phyloP scores from a whole-genome alignment of 2,329 filamentous ascomycete genomes.

The Beauveria sp. region DNA sequence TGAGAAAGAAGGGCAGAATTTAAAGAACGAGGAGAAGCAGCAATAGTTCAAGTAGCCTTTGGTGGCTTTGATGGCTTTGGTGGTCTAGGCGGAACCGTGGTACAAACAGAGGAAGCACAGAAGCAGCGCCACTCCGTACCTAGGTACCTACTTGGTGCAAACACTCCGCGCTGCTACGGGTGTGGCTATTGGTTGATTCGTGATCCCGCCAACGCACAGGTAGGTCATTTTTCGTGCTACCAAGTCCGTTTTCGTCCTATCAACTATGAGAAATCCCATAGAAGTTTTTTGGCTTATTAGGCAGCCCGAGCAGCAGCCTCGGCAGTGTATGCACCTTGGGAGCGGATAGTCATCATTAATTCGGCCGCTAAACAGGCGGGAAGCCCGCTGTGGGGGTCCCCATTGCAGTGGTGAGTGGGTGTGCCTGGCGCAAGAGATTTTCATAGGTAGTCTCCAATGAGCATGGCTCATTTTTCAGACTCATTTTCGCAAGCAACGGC shows the following conservation, averaged over 20 bases:
- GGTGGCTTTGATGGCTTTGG: background rate
- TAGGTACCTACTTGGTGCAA: background rate
- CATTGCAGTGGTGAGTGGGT: background rate
- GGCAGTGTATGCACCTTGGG: background rate
- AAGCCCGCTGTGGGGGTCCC: slow-evolving; percentile 6
- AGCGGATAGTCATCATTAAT: background rate
- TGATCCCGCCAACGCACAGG: background rate
- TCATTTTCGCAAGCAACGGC: no score
- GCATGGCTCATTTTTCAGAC: no score
- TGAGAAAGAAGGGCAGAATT: background rate
- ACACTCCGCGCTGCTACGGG: background rate
- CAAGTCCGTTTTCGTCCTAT: background rate
- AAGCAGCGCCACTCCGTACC: no score
- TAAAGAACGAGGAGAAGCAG: no score
- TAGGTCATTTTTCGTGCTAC: background rate
- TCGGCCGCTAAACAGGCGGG: background rate
- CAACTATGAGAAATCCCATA: background rate
- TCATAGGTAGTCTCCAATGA: no score
- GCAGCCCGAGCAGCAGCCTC: no score
- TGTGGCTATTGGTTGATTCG: background rate
- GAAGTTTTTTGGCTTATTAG: background rate
- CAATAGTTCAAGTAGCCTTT: background rate
- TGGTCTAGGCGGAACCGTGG: background rate
- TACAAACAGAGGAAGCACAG: background rate
- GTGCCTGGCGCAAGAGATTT: background rate